Evolutionary conservation across 768 basidiomycete genomes (phyloP).

Genomic region (Leccinum rimulosum): DNA sequence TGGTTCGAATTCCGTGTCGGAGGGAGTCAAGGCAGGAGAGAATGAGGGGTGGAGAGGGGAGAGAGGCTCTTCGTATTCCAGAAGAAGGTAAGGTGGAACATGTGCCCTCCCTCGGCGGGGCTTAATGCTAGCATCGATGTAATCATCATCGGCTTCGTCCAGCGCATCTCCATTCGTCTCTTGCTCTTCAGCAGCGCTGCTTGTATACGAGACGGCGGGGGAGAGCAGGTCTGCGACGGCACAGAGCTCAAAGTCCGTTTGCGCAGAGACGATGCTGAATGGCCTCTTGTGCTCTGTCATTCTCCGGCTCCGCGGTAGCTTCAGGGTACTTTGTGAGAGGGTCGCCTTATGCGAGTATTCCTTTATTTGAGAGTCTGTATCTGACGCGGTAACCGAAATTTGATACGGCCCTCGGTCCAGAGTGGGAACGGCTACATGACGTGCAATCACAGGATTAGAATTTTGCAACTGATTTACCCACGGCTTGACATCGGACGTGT

Average conservation of each 20-base stretch:
- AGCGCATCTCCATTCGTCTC: constrained; percentile 21
- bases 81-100: constrained; percentile 23
- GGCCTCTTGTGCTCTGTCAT: constrained; percentile 33
- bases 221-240: constrained; percentile 50
- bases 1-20: constrained; percentile 37
- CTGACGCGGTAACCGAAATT: constrained; percentile 9
- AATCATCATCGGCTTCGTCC: constrained; percentile 30
- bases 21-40: constrained; percentile 22
- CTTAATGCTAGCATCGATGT: constrained; percentile 27
- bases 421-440: constrained; percentile 22
- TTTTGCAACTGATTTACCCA: constrained; percentile 20
- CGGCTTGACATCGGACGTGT: constrained; percentile 9
- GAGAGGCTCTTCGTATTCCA: constrained; percentile 32
- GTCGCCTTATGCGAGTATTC: constrained; percentile 23
- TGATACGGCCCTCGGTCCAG: constrained; percentile 17
- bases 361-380: constrained; percentile 14
- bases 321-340: constrained; percentile 27
- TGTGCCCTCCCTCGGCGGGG: constrained; percentile 10
- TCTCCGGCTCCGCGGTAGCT: constrained; percentile 15
- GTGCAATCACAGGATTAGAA: constrained; percentile 24
- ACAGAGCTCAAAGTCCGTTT: constrained; percentile 49
- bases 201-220: constrained; percentile 27
- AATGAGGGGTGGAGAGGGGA: constrained; percentile 25
- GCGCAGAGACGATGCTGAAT: constrained; percentile 44
- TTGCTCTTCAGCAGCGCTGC: constrained; percentile 25